phyloP scores from a whole-genome alignment of 441 rosid genomes.

The Mallotus japonicus region DNA sequence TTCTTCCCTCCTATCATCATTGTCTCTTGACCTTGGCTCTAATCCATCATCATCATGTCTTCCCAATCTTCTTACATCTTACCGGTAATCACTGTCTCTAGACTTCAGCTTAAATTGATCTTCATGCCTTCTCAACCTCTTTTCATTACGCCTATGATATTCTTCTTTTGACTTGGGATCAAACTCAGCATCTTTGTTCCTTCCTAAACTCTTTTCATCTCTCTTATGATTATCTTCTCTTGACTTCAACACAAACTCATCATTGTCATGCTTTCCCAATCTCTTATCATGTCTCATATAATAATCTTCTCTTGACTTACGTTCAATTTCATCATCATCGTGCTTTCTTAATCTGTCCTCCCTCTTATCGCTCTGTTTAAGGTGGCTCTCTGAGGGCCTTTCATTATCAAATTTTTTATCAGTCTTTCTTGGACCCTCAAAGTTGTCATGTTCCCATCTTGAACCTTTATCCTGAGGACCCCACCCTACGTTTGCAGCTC shows the following conservation, averaged over 20 bases:
- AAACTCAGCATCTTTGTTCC: slow-evolving; percentile 22
- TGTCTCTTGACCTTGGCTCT: slow-evolving; percentile 31
- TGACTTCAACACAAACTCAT: slow-evolving; percentile 32
- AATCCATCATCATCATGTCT: slow-evolving; percentile 24
- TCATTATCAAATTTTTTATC: slow-evolving; percentile 38
- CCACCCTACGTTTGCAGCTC: slow-evolving; percentile 97
- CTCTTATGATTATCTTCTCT: slow-evolving; percentile 35
- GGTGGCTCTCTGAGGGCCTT: slow-evolving; percentile 27
- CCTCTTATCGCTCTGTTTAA: slow-evolving; percentile 29
- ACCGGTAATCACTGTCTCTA: slow-evolving; percentile 20
- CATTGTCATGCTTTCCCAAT: slow-evolving; percentile 35
- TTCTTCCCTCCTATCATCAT: slow-evolving; percentile 30
- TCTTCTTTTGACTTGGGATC: slow-evolving; percentile 26
- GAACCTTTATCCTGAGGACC: slow-evolving; percentile 67
- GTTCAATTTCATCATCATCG: slow-evolving; percentile 22
- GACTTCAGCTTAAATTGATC: slow-evolving; percentile 23
- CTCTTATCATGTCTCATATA: slow-evolving; percentile 38
- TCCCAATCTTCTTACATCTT: slow-evolving; percentile 32
- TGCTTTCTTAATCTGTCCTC: slow-evolving; percentile 32
- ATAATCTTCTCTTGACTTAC: slow-evolving; percentile 24
- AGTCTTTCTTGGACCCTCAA: slow-evolving; percentile 44
- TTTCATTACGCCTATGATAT: slow-evolving; percentile 31
- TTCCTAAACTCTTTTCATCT: slow-evolving; percentile 38
- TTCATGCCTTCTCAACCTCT: slow-evolving; percentile 26
- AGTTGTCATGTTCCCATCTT: slow-evolving; percentile 70